Conservation (phyloP, 129 eudicot genomes). For the Centaurea solstitialis region DNA sequence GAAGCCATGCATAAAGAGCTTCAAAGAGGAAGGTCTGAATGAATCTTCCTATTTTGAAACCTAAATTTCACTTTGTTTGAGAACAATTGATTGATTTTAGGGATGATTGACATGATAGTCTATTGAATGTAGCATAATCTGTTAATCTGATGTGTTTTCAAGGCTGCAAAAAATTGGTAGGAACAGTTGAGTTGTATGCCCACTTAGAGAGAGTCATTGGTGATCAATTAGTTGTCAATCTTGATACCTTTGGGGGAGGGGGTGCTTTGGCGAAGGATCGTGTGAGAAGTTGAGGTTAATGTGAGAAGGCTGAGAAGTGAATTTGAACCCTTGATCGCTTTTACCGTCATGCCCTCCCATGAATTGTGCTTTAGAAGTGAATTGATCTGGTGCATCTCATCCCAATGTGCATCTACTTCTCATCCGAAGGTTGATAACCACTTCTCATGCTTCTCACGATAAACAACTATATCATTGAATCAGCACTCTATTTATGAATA, state of each 20-base stretch:
- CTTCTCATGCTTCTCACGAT: no score
- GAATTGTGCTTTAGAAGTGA: no score
- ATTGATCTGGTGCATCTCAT: no score
- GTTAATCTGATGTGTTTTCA: background rate
- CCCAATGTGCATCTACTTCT: no score
- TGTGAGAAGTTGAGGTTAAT: no score
- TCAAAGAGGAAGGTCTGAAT: slow-evolving; percentile 64
- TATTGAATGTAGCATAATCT: no score
- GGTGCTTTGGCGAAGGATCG: background rate
- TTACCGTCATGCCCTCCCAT: no score
- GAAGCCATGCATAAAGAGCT: slow-evolving; percentile 58
- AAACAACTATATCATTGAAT: background rate
- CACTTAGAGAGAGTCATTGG: background rate
- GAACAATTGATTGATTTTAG: background rate
- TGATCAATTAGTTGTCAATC: background rate
- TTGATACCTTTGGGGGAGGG: background rate
- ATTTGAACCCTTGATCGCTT: no score
- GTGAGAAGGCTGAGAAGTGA: no score
- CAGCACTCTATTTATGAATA: background rate
- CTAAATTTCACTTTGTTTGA: background rate
- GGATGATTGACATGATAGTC: background rate
- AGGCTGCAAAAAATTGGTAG: background rate
- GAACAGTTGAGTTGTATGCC: background rate
- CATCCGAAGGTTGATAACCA: no score
- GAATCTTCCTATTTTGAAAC: background rate